A percentile compares a stretch with the other conserved stretches of the same genome.
Conservation (phyloP, 2,329 filamentous ascomycete genomes). For the Pseudogymnoascus sp. region DNA sequence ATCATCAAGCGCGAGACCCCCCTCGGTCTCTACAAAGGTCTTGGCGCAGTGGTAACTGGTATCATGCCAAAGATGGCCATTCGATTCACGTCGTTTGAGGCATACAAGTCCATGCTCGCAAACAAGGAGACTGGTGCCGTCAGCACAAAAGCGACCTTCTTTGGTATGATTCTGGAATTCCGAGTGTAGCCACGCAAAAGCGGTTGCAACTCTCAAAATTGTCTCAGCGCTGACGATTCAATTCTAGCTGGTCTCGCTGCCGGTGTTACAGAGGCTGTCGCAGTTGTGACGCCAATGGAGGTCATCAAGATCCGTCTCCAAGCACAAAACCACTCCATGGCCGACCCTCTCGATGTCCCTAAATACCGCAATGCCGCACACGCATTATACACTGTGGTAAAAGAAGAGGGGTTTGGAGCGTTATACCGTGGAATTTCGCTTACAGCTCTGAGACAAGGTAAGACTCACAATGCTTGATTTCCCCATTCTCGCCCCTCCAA, state of each 20-base stretch:
- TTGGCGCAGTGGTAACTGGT: conserved; percentile 92
- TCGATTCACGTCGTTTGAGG: conserved; percentile 94
- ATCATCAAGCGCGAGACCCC: conserved; percentile 88
- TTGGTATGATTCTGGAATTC: conserved; percentile 42
- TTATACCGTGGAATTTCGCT: conserved; percentile 90
- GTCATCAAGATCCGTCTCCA: conserved; percentile 98
- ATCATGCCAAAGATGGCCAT: conserved; percentile 99
- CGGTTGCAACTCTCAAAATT: background rate
- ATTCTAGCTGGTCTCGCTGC: conserved; percentile 71
- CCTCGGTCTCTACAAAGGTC: conserved; percentile 89
- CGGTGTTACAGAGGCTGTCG: conserved; percentile 92
- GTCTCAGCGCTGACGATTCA: conserved; percentile 22
- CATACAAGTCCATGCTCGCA: conserved; percentile 79
- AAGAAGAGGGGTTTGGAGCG: conserved; percentile 80
- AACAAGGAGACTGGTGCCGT: conserved; percentile 59
- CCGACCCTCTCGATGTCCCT: conserved; percentile 88
- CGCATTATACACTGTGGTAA: conserved; percentile 76
- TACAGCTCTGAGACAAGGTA: conserved; percentile 88
- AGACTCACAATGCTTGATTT: background rate
- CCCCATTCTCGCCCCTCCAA: conserved; percentile 4
- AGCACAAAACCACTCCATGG: conserved; percentile 96
- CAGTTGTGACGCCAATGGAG: conserved; percentile 97
- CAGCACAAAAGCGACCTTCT: conserved; percentile 63
- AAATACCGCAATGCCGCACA: conserved; percentile 94
- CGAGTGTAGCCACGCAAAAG: background rate